Percentiles rank a stretch among this genome's conserved stretches.
Conservation (phyloP, 2,329 filamentous ascomycete genomes). For the Trichoderma koningii region DNA sequence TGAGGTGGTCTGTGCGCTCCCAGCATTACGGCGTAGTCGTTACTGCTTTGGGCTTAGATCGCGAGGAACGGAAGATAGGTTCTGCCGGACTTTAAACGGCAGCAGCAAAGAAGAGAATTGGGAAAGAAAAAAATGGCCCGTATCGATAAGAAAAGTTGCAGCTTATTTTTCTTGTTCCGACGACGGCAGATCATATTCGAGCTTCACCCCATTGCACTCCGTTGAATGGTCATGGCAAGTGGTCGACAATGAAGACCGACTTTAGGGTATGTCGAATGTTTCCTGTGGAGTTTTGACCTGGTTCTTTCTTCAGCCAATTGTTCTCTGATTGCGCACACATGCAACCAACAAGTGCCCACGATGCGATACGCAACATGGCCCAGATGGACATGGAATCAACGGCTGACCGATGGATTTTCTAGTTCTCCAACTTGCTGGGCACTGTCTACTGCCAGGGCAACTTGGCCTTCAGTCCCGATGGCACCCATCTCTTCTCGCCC, state of each 20-base stretch:
- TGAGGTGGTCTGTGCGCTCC: slow-evolving; percentile 32
- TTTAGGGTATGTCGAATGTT: slow-evolving; percentile 70
- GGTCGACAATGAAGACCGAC: slow-evolving; percentile 90
- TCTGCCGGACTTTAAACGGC: slow-evolving; percentile 33
- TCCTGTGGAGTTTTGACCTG: neutral
- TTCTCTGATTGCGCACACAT: neutral
- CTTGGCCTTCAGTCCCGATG: slow-evolving; percentile 93
- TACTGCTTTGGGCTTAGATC: slow-evolving; percentile 30
- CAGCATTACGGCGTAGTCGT: slow-evolving; percentile 25
- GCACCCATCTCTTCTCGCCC: slow-evolving; percentile 90
- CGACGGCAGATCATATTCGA: slow-evolving; percentile 8
- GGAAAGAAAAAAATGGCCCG: slow-evolving; percentile 28
- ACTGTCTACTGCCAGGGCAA: slow-evolving; percentile 99
- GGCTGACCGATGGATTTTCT: slow-evolving; percentile 4
- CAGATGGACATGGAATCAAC: neutral
- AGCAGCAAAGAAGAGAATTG: slow-evolving; percentile 28
- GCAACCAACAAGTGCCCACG: too few relatives aligned
- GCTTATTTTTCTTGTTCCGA: slow-evolving; percentile 30
- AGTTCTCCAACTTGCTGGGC: slow-evolving; percentile 98
- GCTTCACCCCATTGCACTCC: slow-evolving; percentile 10
- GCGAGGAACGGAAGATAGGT: slow-evolving; percentile 40
- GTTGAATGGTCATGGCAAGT: slow-evolving; percentile 40
- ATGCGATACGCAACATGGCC: slow-evolving; percentile 3
- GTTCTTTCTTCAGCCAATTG: neutral
- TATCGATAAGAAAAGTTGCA: slow-evolving; percentile 34